Conservation (phyloP, 2,329 filamentous ascomycete genomes). For the Fusarium nurragi region DNA sequence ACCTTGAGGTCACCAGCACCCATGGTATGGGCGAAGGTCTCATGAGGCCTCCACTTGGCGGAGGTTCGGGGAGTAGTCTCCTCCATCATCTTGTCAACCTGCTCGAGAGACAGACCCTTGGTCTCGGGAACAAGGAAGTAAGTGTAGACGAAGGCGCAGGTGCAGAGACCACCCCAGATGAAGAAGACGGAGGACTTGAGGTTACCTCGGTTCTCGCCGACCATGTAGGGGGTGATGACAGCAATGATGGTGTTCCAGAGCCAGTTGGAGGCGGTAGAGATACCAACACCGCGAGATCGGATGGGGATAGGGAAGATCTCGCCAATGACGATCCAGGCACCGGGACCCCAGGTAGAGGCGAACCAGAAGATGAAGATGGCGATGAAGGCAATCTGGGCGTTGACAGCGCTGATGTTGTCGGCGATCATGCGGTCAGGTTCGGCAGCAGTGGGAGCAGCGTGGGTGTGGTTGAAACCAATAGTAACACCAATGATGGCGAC, state of each 20-base stretch:
- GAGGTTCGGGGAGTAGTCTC: slow-evolving; percentile 82
- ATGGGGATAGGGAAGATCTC: slow-evolving; percentile 92
- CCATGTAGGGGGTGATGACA: slow-evolving; percentile 76
- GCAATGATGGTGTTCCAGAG: slow-evolving; percentile 81
- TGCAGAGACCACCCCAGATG: slow-evolving; percentile 77
- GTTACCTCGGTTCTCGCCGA: slow-evolving; percentile 52
- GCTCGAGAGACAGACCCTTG: slow-evolving; percentile 80
- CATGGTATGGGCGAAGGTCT: slow-evolving; percentile 69
- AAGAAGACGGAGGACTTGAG: slow-evolving; percentile 77
- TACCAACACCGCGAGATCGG: slow-evolving; percentile 84
- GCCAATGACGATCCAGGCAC: slow-evolving; percentile 83
- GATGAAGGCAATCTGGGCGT: slow-evolving; percentile 83
- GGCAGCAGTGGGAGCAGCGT: slow-evolving; percentile 52
- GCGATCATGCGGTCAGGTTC: slow-evolving; percentile 53
- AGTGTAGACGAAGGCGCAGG: slow-evolving; percentile 67
- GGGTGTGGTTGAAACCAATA: slow-evolving; percentile 62
- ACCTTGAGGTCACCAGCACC: slow-evolving; percentile 43
- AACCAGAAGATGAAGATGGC: slow-evolving; percentile 95
- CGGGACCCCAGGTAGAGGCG: slow-evolving; percentile 87
- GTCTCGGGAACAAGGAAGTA: slow-evolving; percentile 81
- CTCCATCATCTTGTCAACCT: slow-evolving; percentile 89
- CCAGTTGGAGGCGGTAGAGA: slow-evolving; percentile 73
- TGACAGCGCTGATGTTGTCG: slow-evolving; percentile 62
- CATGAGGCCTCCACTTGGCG: slow-evolving; percentile 76
- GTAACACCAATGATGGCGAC: slow-evolving; percentile 80